Base-by-base conservation (phyloP, 164 flowering plant genomes). In the Piper betle region DNA sequence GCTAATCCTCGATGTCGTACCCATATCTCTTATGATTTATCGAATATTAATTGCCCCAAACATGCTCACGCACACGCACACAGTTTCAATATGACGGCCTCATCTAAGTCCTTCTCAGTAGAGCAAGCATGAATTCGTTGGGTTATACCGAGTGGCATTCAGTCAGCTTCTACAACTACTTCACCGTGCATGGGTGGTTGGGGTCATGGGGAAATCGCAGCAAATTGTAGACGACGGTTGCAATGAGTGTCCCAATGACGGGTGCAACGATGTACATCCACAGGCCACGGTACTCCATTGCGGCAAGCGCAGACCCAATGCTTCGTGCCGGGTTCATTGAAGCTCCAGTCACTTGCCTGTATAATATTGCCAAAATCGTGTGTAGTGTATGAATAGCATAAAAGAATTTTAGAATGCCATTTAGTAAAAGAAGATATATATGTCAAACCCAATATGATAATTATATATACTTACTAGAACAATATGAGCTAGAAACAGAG, bases 321-420 rank as follows among this genome's bases (percentile, higher is more conserved):
- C 79, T 73, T 60, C 79, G 63, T 55, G 77, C 79, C 18, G 79
- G 79, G 53, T 76, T 76, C 79, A 73, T 77, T 17, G 77, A 77
- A 57, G 77, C 75, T 57, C 77, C 77, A 7, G 73, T 69, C 0
- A 60, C 71, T 16, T 55, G 62, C 68, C 69, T 68, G 71, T 19
- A 18, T 9, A 19, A 12, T 18, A 16, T 41, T 13, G 39, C 33
- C 17, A 16, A 10, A 10, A 3, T 3, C 12, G 25, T 2, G 11
- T 43, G 10, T 8, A 46, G 33, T 43, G 33, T 43, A 38, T 38
- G 41, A 39, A 62, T 11, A 25, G 38, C 10, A 46, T 38, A 40
- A 5, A 3, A 9, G 2, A 16, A 18, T 46, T 3, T 48, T 19
- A 17, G 43, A 0, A 39, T 19, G 1, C 16, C 41, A 58, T 18